Conservation (phyloP, 306 rosid genomes). For the Alnus rubra region DNA sequence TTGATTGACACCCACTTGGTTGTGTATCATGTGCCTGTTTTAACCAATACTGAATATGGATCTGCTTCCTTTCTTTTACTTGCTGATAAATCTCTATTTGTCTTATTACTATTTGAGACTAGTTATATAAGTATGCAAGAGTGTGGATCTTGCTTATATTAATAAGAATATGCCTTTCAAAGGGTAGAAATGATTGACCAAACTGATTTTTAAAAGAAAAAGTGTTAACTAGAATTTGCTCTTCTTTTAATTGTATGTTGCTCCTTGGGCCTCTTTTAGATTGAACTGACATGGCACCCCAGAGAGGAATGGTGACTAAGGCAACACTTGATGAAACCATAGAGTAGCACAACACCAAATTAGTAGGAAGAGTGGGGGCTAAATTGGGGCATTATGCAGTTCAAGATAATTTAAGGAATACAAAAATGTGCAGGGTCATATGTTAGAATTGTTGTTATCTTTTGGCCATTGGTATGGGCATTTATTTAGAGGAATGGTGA, state of each 20-base stretch:
- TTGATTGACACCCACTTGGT: constrained; percentile 12
- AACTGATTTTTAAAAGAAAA: background rate
- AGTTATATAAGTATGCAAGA: background rate
- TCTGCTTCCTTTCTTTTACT: constrained; percentile 23
- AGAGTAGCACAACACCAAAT: background rate
- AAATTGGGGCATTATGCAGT: background rate
- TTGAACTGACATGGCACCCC: background rate
- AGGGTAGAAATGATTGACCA: background rate
- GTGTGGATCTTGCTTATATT: background rate
- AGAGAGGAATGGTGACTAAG: background rate
- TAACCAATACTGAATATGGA: background rate
- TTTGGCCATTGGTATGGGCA: background rate
- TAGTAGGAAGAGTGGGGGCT: background rate
- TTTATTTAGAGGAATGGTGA: background rate
- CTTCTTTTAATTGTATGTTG: background rate
- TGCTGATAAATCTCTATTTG: constrained; percentile 11
- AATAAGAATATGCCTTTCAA: background rate
- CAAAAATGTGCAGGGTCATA: background rate
- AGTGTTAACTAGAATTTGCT: background rate
- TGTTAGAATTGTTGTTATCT: background rate
- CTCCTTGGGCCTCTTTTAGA: background rate
- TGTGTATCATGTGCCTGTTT: background rate
- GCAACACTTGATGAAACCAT: background rate
- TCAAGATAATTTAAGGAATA: background rate
- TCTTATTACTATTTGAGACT: background rate